Percentiles rank a stretch among this genome's conserved stretches.
These are phyloP conservation scores for Ilex aquifolium DNA, from an alignment of 257 asterid genomes.

Conservation along the genomic window DNA sequence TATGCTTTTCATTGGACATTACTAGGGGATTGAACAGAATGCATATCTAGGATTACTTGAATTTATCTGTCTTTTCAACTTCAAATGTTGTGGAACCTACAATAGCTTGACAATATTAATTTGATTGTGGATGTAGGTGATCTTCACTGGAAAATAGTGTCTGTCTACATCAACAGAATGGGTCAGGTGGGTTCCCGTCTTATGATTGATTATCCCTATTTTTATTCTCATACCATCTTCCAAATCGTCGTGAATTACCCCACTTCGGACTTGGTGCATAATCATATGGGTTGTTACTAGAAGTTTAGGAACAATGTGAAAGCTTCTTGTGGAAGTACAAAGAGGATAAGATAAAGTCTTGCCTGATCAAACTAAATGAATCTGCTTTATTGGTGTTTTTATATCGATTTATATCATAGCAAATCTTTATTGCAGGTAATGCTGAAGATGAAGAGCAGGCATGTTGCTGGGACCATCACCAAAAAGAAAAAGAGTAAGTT, in stretches of 20 bases:
- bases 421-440: constrained; percentile 46
- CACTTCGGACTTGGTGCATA: not conserved
- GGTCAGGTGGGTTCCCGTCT: constrained; percentile 60
- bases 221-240: too few species aligned
- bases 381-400: constrained; percentile 23
- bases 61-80: too few species aligned
- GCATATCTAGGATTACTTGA: too few species aligned
- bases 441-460: constrained; percentile 92
- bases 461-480: constrained; percentile 93
- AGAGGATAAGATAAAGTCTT: too few species aligned
- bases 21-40: too few species aligned
- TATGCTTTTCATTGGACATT: too few species aligned
- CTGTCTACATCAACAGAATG: constrained; percentile 69
- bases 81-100: too few species aligned
- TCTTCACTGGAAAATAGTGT: constrained; percentile 95
- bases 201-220: not conserved
- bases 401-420: constrained; percentile 17
- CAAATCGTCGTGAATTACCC: not conserved
- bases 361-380: constrained; percentile 1
- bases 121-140: constrained; percentile 52
- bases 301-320: not conserved
- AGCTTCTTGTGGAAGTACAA: not conserved
- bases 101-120: too few species aligned
- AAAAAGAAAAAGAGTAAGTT: constrained; percentile 99
- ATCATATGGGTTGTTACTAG: not conserved